phyloP scores from a whole-genome alignment of 2,329 filamentous ascomycete species.

The Fusarium pilosicola region DNA sequence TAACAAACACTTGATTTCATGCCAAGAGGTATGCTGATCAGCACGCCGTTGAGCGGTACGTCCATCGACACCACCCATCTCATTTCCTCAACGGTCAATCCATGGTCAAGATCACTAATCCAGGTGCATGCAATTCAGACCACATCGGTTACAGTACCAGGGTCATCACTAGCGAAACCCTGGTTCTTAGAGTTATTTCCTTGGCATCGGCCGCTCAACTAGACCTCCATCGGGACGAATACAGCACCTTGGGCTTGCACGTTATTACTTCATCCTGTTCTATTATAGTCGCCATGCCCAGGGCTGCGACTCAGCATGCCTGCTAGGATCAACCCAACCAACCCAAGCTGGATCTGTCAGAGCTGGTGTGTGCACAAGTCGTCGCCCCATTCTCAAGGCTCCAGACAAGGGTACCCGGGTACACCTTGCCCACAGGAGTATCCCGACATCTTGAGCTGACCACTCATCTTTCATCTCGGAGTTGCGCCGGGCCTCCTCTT shows the following conservation, averaged over 20 bases:
- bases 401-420: constrained; percentile 10
- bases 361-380: constrained; percentile 26
- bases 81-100: constrained; percentile 25
- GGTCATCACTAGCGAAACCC: constrained; percentile 35
- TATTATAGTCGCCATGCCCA: constrained; percentile 33
- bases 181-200: constrained; percentile 25
- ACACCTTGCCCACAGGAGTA: constrained; percentile 33
- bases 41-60: constrained; percentile 27
- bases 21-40: constrained; percentile 11
- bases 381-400: constrained; percentile 20
- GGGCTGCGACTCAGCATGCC: constrained; percentile 41
- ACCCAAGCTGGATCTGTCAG: constrained; percentile 30
- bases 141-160: constrained; percentile 29
- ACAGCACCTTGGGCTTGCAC: background rate
- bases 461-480: constrained; percentile 34
- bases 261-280: constrained; percentile 33
- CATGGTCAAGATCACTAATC: constrained; percentile 39
- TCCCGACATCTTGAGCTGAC: constrained; percentile 17
- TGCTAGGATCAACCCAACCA: constrained; percentile 30
- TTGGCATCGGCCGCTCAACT: constrained; percentile 33
- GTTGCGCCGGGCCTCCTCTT: constrained; percentile 28
- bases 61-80: constrained; percentile 24
- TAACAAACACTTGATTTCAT: background rate
- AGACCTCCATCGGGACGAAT: constrained; percentile 2
- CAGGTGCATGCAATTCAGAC: constrained; percentile 32